Conservation (phyloP, 176 grass and related monocot genomes). For the Phragmites australis region DNA sequence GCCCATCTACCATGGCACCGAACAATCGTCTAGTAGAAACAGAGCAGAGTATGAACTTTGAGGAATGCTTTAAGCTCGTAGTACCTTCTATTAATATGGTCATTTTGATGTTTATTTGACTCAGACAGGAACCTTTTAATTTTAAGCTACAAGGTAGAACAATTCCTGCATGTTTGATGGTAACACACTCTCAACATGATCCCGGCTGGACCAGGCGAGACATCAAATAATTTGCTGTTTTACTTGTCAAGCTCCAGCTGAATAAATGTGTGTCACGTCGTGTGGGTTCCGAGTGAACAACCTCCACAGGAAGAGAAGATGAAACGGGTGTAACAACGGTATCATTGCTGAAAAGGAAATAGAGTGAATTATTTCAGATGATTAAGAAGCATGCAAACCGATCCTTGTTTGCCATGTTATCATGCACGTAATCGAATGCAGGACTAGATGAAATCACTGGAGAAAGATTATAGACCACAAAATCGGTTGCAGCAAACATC, state of each 20-base stretch:
- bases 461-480: background rate
- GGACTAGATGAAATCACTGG: background rate
- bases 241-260: background rate
- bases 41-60: background rate
- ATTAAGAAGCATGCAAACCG: background rate
- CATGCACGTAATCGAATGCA: slow-evolving; percentile 18
- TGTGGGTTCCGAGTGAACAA: background rate
- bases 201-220: too few relatives aligned
- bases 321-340: background rate
- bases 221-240: slow-evolving; percentile 23
- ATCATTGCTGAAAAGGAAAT: slow-evolving; percentile 47
- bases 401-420: background rate
- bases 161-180: too few relatives aligned
- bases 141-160: background rate
- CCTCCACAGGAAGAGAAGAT: background rate
- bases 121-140: background rate
- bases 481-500: background rate
- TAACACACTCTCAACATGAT: background rate
- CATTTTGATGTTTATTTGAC: background rate
- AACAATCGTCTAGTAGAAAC: background rate
- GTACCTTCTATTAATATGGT: background rate
- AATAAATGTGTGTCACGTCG: slow-evolving; percentile 46
- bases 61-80: background rate
- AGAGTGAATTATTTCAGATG: slow-evolving; percentile 7
- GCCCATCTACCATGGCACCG: background rate